Percentiles rank a stretch among this genome's conserved stretches.
Conservation (phyloP, 2,329 filamentous ascomycete genomes). For the Rhinocladiella similis region DNA sequence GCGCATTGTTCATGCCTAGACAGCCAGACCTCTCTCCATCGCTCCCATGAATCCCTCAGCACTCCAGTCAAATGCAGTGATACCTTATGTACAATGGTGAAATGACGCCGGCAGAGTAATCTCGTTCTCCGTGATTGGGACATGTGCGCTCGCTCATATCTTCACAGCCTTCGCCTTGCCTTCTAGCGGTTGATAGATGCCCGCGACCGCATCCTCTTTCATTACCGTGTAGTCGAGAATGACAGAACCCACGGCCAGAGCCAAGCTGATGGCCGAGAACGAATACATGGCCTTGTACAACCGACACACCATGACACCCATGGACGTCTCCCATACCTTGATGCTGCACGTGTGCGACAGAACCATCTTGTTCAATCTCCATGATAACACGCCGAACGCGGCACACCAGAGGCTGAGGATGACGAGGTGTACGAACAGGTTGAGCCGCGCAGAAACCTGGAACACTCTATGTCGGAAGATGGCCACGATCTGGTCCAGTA, state of each 20-base stretch:
- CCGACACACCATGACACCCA: conserved; percentile 56
- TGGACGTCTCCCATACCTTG: conserved; percentile 51
- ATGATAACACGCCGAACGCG: conserved; percentile 50
- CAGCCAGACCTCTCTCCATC: too few relatives aligned
- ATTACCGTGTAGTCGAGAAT: neutral
- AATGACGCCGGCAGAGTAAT: neutral
- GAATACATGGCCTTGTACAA: conserved; percentile 60
- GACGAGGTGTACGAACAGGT: conserved; percentile 52
- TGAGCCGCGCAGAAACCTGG: conserved; percentile 48
- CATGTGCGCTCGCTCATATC: neutral
- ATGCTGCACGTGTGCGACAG: conserved; percentile 40
- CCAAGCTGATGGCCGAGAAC: conserved; percentile 40
- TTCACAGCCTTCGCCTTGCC: neutral
- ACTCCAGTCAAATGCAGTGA: too few relatives aligned
- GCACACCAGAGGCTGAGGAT: conserved; percentile 55
- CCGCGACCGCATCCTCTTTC: neutral
- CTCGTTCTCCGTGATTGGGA: conserved; percentile 4
- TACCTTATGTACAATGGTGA: too few relatives aligned
- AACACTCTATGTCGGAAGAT: conserved; percentile 51
- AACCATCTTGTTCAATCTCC: neutral
- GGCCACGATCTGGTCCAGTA: conserved; percentile 48
- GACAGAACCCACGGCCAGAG: conserved; percentile 35
- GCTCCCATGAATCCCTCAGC: too few relatives aligned
- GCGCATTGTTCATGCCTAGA: too few relatives aligned
- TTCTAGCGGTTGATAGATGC: neutral